Evolutionary conservation across 352 stramenopile species (phyloP), one percentile per base, ranked within the genome.

Genomic region (Phytopythium mirpurense): DNA sequence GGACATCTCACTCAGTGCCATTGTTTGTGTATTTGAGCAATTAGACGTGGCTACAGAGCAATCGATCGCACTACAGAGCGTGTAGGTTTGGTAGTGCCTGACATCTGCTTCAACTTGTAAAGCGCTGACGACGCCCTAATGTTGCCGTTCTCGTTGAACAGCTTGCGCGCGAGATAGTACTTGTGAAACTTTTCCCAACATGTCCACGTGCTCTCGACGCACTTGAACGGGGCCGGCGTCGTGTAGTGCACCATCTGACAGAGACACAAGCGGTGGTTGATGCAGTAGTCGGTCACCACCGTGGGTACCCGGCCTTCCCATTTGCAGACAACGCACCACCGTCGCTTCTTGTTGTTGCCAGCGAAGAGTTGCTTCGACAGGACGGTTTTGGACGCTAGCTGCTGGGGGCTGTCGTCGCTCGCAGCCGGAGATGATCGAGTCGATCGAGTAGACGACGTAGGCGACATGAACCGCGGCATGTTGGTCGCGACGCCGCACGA

Each of bases 231-330:
- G 16, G 54, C 54, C 3, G 37, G 15, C 16, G 26, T n/a, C 26
- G 45, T 46, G 0, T n/a, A 51, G 21, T 62, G 42, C 0, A 62
- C 49, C 14, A 54, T 48, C 27, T 57, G 51, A 19, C 54, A 66
- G 3, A 66, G 36, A 19, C 53, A 56, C 1, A 66, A 53, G 19
- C 36, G 23, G 36, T 62, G 50, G 19, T 59, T 37, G 16, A 52
- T 57, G 43, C 54, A 62, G 18, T 59, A 59, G 41, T 66, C 59
- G 0, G 54, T 66, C 27, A 62, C 42, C 15, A 56, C 54, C 0
- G 43, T 66, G 23, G 44, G 38, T 23, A 36, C 41, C 2, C 52
- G 37, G 6, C 26, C 23, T 49, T 66, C 49, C 49, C 59, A 66
- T 23, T 50, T 40, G 29, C 49, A 62, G 1, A 62, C 54, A 0